Percentiles rank a stretch among this genome's conserved stretches.
Conservation (phyloP, 352 stramenopile species). For the Proteromonas lacertae region DNA sequence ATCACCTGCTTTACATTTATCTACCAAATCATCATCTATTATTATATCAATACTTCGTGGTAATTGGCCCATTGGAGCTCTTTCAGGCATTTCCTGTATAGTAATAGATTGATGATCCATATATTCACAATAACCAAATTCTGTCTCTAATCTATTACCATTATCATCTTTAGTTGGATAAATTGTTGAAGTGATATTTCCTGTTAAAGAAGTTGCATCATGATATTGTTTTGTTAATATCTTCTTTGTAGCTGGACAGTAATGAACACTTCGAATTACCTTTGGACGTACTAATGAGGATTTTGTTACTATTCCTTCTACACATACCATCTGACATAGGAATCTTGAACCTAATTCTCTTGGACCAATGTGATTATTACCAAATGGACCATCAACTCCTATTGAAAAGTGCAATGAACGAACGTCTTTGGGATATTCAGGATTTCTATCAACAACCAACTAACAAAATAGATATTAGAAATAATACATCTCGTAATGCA, state of each 20-base stretch:
- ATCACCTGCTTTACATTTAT: slow-evolving; percentile 90
- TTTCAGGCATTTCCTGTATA: slow-evolving; percentile 74
- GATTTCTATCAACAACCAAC: slow-evolving; percentile 1
- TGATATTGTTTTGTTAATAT: slow-evolving; percentile 67
- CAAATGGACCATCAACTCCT: slow-evolving; percentile 61
- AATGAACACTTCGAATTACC: slow-evolving; percentile 81
- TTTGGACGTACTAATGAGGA: slow-evolving; percentile 82
- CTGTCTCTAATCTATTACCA: slow-evolving; percentile 75
- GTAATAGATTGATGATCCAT: slow-evolving; percentile 85
- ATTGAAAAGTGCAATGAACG: slow-evolving; percentile 41
- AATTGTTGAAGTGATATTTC: slow-evolving; percentile 29
- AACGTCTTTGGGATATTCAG: slow-evolving; percentile 11
- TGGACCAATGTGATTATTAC: slow-evolving; percentile 55
- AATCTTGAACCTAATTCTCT: slow-evolving; percentile 46
- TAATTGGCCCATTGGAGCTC: slow-evolving; percentile 72
- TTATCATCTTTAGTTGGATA: slow-evolving; percentile 81
- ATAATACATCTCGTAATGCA: slow-evolving; percentile 18
- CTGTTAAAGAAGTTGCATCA: slow-evolving; percentile 68
- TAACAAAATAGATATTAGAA: slow-evolving; percentile 1
- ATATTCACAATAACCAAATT: slow-evolving; percentile 81
- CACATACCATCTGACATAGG: slow-evolving; percentile 71
- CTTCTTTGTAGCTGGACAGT: slow-evolving; percentile 68
- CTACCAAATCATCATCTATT: slow-evolving; percentile 87
- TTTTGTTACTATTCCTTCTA: slow-evolving; percentile 96
- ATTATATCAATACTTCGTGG: slow-evolving; percentile 84